Base-by-base conservation (phyloP, 2,329 filamentous ascomycete genomes). In the Atkinsonella texensis region DNA sequence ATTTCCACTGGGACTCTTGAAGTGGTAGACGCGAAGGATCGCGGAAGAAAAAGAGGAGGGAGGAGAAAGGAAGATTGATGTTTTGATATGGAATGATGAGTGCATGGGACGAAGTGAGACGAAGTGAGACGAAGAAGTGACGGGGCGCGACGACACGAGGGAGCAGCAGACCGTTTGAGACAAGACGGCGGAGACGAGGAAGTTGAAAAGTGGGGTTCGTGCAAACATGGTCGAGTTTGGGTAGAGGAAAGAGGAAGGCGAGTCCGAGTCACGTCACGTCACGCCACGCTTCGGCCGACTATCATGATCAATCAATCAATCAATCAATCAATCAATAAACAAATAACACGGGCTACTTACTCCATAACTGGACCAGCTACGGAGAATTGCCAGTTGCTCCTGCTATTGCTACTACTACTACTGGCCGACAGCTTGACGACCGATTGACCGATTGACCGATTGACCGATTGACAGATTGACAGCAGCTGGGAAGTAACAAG, bases 191-290 rank as follows among this genome's bases (percentile, higher is more conserved):
- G 33, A n/a, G 44, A 47, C 12, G 31, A 33, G 45, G 46, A 33
- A 35, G 18, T 12, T 15, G 15, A 18, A 49, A 42, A 43, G 2
- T 13, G 23, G 38, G 39, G 40, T 20, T n/a, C 17, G 20, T 38
- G 39, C 39, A 43, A 41, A 40, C 18, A 42, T 4, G 38, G 23
- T 39, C 17, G 47, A 23, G 39, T 42, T 23, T 23, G 20, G 20
- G 20, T 23, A 23, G 20, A 23, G 20, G 20, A 23, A 23, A 4
- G 20, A 23, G 17, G 38, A 23, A 49, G 47, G 11, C 39, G 39
- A 43, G 33, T 28, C 33, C 46, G 38, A 47, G 33, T 42, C 47
- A 49, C 46, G 46, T 48, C 46, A 38, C 35, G 15, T 45, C 42
- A 45, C 23, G 42, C 42, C 12, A 20, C 43, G 28, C 43, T 2